These are phyloP conservation scores for Sugiyamaella valdiviana DNA, from an alignment of 805 yeast species.

Conservation along the genomic window DNA sequence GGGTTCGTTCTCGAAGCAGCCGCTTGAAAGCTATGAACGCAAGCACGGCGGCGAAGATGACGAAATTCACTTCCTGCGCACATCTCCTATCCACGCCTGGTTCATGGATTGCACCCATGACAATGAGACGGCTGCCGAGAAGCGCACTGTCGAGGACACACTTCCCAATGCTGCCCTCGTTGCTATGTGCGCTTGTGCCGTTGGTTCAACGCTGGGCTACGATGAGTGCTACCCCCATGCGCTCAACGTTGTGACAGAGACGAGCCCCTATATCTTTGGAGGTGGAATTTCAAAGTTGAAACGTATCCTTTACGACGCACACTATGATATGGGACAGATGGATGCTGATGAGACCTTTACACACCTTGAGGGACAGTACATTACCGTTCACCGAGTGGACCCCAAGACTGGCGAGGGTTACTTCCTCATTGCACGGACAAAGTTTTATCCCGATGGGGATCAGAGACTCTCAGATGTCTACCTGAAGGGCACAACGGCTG, in stretches of 20 bases:
- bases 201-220: constrained; percentile 89
- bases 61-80: constrained; percentile 43
- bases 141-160: constrained; percentile 90
- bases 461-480: constrained; percentile 28
- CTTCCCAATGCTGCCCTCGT: constrained; percentile 92
- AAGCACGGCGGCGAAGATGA: constrained; percentile 8
- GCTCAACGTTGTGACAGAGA: constrained; percentile 74
- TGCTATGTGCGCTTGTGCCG: constrained; percentile 85
- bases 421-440: constrained; percentile 81
- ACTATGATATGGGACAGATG: constrained; percentile 36
- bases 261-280: constrained; percentile 47
- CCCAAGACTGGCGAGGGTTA: constrained; percentile 83
- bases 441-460: constrained; percentile 46
- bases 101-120: constrained; percentile 98
- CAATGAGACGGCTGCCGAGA: constrained; percentile 82
- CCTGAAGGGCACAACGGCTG: constrained; percentile 32
- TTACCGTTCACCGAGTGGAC: constrained; percentile 82
- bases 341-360: constrained; percentile 85
- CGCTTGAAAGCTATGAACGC: constrained; percentile 44
- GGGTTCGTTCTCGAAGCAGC: constrained; percentile 80
- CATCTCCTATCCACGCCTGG: constrained; percentile 83
- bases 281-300: constrained; percentile 78
- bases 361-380: constrained; percentile 88
- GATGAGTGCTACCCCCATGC: constrained; percentile 86
- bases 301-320: constrained; percentile 31